phyloP scores from a whole-genome alignment of 305 asterid species.

The Fraxinus platypoda region DNA sequence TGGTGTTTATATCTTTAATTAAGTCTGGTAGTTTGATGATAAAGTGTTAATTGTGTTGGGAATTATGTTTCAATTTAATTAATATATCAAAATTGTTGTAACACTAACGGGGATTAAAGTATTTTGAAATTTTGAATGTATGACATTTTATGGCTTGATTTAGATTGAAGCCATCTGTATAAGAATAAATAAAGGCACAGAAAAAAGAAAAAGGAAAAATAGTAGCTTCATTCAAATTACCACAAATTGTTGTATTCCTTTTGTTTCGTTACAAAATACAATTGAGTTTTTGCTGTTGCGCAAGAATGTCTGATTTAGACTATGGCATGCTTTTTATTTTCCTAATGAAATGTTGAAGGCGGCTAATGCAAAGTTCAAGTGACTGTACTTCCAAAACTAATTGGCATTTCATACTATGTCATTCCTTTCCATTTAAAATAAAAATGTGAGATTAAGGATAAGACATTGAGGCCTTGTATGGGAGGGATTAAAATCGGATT shows the following conservation, averaged over 20 bases:
- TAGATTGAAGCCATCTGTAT: not conserved
- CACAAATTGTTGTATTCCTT: not conserved
- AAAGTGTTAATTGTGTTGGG: conserved; percentile 17
- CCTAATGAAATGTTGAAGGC: not conserved
- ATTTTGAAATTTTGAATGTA: not conserved
- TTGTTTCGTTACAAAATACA: not conserved
- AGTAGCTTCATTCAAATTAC: not conserved
- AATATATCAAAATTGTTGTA: not conserved
- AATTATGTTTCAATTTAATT: conserved; percentile 1
- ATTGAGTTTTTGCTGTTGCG: not conserved
- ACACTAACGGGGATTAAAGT: not conserved
- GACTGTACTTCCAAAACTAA: not conserved
- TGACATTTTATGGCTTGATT: not conserved
- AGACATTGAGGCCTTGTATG: too few species aligned
- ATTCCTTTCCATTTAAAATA: not conserved
- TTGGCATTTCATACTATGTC: not conserved
- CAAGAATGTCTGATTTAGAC: not conserved
- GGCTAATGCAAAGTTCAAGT: not conserved
- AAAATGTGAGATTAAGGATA: not conserved
- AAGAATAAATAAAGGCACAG: not conserved
- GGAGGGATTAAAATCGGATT: too few species aligned
- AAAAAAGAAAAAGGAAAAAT: not conserved
- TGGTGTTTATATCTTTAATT: not conserved
- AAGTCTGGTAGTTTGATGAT: not conserved
- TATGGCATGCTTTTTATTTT: not conserved